Evolutionary conservation across 164 flowering plant species (phyloP).

Genomic region (Annona cherimola): DNA sequence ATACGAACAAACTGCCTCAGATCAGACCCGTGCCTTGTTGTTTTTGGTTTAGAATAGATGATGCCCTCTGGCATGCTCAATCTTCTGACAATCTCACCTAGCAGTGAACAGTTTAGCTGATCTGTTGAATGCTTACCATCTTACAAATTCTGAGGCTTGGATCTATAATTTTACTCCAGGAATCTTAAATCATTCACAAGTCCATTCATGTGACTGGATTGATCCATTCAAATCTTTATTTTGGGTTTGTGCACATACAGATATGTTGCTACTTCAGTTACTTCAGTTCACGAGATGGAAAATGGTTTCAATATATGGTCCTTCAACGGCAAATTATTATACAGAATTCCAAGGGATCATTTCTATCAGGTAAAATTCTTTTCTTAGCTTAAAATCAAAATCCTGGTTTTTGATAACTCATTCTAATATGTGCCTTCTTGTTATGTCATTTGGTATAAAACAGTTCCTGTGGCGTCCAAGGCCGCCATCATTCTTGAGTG

Average conservation of each 20-base stretch:
- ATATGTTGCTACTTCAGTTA: constrained; percentile 89
- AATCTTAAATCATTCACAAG: constrained; percentile 6
- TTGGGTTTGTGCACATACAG: constrained; percentile 30
- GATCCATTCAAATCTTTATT: not conserved
- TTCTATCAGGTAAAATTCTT: constrained; percentile 63
- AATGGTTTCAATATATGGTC: constrained; percentile 97
- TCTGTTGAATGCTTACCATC: not conserved
- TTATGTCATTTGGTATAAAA: not conserved
- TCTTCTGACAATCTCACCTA: too few relatives aligned
- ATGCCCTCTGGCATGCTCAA: too few relatives aligned
- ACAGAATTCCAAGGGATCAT: constrained; percentile 79
- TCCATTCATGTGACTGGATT: not conserved
- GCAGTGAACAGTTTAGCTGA: too few relatives aligned
- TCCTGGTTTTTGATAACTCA: not conserved
- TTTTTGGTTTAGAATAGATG: too few relatives aligned
- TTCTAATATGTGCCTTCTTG: not conserved
- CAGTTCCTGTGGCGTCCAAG: constrained; percentile 96
- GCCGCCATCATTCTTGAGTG: constrained; percentile 67
- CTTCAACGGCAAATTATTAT: constrained; percentile 78
- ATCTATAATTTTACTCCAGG: not conserved
- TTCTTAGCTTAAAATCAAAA: not conserved
- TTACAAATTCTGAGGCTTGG: not conserved
- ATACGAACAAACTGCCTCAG: too few relatives aligned
- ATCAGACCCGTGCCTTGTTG: too few relatives aligned
- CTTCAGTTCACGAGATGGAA: constrained; percentile 98